Evolutionary conservation across 352 stramenopile genomes (phyloP).

Genomic region (Pythium coloratum): DNA sequence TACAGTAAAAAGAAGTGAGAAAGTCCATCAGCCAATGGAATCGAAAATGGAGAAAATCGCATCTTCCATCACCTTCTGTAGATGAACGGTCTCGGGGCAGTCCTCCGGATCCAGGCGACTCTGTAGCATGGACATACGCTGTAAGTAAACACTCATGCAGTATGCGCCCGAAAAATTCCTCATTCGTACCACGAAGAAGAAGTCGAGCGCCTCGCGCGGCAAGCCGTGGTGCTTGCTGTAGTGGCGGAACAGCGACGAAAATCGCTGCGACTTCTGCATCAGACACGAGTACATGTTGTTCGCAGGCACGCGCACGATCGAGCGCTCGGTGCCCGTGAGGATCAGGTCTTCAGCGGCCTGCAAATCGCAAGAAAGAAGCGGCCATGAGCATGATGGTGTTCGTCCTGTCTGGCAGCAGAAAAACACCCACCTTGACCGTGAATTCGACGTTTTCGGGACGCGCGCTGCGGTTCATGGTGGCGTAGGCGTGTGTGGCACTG

Average conservation of each 20-base stretch:
- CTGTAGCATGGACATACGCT: constrained; percentile 26
- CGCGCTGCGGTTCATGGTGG: constrained; percentile 73
- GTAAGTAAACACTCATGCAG: not conserved
- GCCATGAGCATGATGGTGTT: not conserved
- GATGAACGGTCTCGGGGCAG: constrained; percentile 80
- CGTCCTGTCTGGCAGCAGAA: not conserved
- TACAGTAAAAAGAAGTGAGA: constrained; percentile 22
- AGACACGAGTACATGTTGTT: constrained; percentile 94
- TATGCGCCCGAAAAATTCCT: not conserved
- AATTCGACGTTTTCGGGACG: constrained; percentile 95
- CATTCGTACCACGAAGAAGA: constrained; percentile 93
- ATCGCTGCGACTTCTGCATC: constrained; percentile 98
- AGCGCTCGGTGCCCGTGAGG: constrained; percentile 74
- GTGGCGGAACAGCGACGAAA: constrained; percentile 97
- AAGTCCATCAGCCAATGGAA: constrained; percentile 4
- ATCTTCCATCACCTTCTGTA: constrained; percentile 62
- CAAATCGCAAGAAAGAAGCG: not conserved
- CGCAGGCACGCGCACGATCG: constrained; percentile 77
- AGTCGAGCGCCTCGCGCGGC: constrained; percentile 95
- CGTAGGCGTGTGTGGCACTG: not conserved
- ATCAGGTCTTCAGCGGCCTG: constrained; percentile 79
- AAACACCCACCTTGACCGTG: constrained; percentile 87
- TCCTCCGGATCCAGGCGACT: constrained; percentile 79
- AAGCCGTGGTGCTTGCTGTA: constrained; percentile 99
- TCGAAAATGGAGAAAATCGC: not conserved